Base-by-base conservation (phyloP, 495 filamentous ascomycete species). In the Hypoxylon lienhwacheense region DNA sequence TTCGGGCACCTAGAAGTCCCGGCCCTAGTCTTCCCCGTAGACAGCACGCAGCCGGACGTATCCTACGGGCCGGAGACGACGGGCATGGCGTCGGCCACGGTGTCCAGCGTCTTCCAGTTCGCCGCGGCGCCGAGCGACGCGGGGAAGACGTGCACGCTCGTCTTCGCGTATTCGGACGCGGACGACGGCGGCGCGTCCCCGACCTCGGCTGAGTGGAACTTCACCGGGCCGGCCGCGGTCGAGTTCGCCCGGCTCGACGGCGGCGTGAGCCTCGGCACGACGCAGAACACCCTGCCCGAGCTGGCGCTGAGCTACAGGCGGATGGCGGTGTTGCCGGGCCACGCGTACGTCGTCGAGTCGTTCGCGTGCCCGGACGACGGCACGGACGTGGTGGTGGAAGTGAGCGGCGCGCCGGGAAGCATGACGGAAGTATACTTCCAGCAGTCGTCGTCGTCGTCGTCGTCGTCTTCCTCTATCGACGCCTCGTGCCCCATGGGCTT, bases 31-130 rank as follows among this genome's bases (percentile, higher is more conserved):
- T 64, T 89, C 20, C 82, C 82, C 1, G 69, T 89, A 33, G 75
- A 85, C 72, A 79, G 77, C 3, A 61, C 74, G n/a, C 54, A 70
- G 25, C 81, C 85, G 3, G 59, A 77, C 56, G 67, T 51, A 0
- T 73, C 84, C 2, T 61, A 66, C 11, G 84, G 83, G 6, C 83
- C 78, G 10, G 71, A 70, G 0, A 76, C 69, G 64, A 80, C 78
- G 48, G 84, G 83, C 26, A 72, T 75, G 5, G 69, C 87, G 21
- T 75, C 74, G 3, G 59, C 75, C 3, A 78, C 74, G 17, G 68
- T 82, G 50, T 85, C 84, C 25, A 78, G 75, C 12, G 67, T 84
- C 34, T 89, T 87, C 78, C 85, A 84, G 68, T 89, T 89, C 69
- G 83, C 86, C 63, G 78, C 89, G 32, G 83, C 82, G 0, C 20